Conservation (phyloP, 345 rosid species). For the Ailanthus altissimus region DNA sequence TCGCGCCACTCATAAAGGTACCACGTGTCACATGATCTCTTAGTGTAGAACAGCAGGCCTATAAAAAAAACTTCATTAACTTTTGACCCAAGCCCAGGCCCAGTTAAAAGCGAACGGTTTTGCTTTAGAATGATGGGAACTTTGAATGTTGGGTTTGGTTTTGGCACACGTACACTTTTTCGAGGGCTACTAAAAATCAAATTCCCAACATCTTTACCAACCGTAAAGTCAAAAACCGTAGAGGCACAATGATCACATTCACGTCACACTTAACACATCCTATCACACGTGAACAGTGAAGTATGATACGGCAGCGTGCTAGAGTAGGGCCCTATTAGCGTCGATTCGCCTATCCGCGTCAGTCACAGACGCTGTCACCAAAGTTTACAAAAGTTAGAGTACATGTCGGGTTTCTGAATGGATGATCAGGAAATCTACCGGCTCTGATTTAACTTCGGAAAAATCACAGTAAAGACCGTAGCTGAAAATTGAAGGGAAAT, state of each 20-base stretch:
- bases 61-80: background rate
- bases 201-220: background rate
- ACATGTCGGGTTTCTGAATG: background rate
- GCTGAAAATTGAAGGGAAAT: no score
- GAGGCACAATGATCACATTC: background rate
- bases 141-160: background rate
- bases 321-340: slow-evolving; percentile 15
- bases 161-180: background rate
- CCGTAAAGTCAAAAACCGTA: slow-evolving; percentile 5
- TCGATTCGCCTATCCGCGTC: background rate
- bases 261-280: background rate
- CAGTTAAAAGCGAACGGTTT: background rate
- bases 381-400: background rate
- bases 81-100: background rate
- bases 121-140: background rate
- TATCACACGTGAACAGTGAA: slow-evolving; percentile 16
- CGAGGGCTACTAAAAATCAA: background rate
- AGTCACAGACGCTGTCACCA: background rate
- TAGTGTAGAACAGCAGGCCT: background rate
- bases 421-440: background rate
- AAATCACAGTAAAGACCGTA: background rate
- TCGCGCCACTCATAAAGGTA: no score
- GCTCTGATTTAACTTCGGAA: background rate
- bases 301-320: slow-evolving; percentile 12
- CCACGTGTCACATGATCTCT: no score